Conservation (phyloP, 306 rosid species). For the Prinsepia uniflora region DNA sequence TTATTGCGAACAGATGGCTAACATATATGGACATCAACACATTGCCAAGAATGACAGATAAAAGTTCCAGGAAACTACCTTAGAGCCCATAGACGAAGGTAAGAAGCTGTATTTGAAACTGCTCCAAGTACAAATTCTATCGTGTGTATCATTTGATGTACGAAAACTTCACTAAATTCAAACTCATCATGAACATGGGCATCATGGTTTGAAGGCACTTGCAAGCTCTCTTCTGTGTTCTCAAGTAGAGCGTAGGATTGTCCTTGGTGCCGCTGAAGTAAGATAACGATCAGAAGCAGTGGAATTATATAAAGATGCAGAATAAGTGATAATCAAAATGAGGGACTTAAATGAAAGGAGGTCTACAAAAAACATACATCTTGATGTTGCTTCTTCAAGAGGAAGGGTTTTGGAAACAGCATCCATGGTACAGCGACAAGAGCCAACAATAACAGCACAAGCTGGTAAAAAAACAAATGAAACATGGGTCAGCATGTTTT, state of each 20-base stretch:
- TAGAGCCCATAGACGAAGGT: slow-evolving; percentile 97
- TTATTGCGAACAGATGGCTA: background rate
- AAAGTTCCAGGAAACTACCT: slow-evolving; percentile 47
- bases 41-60: background rate
- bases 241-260: slow-evolving; percentile 58
- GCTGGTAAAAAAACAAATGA: slow-evolving; percentile 41
- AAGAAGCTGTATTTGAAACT: slow-evolving; percentile 95
- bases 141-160: slow-evolving; percentile 94
- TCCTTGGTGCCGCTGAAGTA: slow-evolving; percentile 76
- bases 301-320: background rate
- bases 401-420: slow-evolving; percentile 95
- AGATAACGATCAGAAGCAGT: slow-evolving; percentile 31
- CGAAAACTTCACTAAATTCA: slow-evolving; percentile 84
- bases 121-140: slow-evolving; percentile 97
- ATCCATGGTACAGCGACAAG: slow-evolving; percentile 94
- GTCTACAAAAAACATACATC: slow-evolving; percentile 47
- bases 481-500: slow-evolving; percentile 13
- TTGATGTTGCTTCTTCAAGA: slow-evolving; percentile 85
- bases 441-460: slow-evolving; percentile 71
- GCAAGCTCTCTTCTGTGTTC: slow-evolving; percentile 54
- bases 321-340: slow-evolving; percentile 6
- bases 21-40: background rate
- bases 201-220: slow-evolving; percentile 43
- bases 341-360: background rate
- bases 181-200: slow-evolving; percentile 65